Conservation (phyloP, 2,329 filamentous ascomycete genomes). For the Neofusicoccum kwambonambiense region DNA sequence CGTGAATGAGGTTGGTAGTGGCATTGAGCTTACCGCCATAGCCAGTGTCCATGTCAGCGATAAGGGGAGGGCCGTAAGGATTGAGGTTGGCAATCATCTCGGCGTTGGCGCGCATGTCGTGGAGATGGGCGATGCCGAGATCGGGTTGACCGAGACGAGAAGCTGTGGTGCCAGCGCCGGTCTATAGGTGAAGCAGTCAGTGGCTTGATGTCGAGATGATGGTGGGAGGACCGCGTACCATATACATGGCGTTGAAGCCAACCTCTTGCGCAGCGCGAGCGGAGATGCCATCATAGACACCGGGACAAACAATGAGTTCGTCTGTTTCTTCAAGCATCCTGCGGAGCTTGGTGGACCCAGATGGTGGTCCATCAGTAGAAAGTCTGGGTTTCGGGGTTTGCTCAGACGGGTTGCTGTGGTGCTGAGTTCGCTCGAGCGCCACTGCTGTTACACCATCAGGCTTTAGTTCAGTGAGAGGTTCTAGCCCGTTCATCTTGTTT, state of each 20-base stretch:
- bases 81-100: conserved; percentile 63
- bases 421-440: background rate
- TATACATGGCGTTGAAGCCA: conserved; percentile 65
- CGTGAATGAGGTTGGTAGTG: conserved; percentile 52
- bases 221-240: conserved; percentile 49
- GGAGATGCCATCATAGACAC: conserved; percentile 67
- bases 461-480: background rate
- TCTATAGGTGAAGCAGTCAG: conserved; percentile 39
- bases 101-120: conserved; percentile 63
- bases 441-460: background rate
- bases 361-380: background rate
- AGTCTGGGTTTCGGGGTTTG: background rate
- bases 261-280: conserved; percentile 61
- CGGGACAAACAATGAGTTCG: conserved; percentile 56
- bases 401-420: background rate
- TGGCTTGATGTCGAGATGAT: background rate
- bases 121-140: conserved; percentile 60
- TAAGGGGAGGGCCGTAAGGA: conserved; percentile 54
- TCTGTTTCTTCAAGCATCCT: conserved; percentile 31
- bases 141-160: conserved; percentile 63
- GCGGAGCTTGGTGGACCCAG: conserved; percentile 21
- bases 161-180: conserved; percentile 62
- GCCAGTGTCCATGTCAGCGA: conserved; percentile 56
- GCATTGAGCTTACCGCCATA: conserved; percentile 38
- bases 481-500: background rate